Evolutionary conservation across 768 basidiomycete species (phyloP), one percentile per base, ranked within the genome.

Genomic region (Rhizopogon vulgaris): DNA sequence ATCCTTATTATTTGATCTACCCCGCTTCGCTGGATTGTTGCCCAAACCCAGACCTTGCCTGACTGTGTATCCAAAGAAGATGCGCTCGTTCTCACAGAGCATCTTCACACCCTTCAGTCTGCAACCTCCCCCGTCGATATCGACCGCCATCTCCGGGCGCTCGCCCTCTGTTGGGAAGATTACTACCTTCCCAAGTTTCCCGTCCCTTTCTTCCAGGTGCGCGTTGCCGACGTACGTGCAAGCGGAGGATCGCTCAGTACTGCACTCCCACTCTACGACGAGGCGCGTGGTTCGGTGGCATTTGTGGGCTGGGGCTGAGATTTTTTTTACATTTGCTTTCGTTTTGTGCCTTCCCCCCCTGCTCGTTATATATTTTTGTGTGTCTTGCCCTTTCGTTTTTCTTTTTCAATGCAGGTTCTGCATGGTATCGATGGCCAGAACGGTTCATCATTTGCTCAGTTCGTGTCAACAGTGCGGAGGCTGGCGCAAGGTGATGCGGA

Each of bases 141-240:
- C 14, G 59, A 57, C 18, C 67, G 65, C 22, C 47, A 28, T 41
- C 39, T 67, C 18, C 67, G 66, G 32, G 51, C 61, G 18, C 55
- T 69, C 7, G 66, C 65, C 0, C 58, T 67, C 14, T 53, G 57
- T 3, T 67, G 67, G 66, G 66, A 67, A 27, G 63, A 67, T 41
- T 63, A 69, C 48, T 67, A 55, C 38, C 64, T 67, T 11, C 65
- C 65, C 22, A 67, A 60, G 36, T 67, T 50, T 30, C 66, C 67
- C 2, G 22, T 67, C 18, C 67, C 66, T 1, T 67, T 67, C 36
- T 67, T 67, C 4, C 63, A 63, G 24, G 66, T 67, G 41, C 58
- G 66, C 25, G 66, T 67, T 12, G 66, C 66, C 6, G 66, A 67
- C 38, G 67, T 67, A 22, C 63, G 66, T 10, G 66, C 67, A 7